Percentiles rank a stretch among this genome's conserved stretches.
phyloP scores from a whole-genome alignment of 2,329 filamentous ascomycete species.

The Ampelomyces quisqualis region DNA sequence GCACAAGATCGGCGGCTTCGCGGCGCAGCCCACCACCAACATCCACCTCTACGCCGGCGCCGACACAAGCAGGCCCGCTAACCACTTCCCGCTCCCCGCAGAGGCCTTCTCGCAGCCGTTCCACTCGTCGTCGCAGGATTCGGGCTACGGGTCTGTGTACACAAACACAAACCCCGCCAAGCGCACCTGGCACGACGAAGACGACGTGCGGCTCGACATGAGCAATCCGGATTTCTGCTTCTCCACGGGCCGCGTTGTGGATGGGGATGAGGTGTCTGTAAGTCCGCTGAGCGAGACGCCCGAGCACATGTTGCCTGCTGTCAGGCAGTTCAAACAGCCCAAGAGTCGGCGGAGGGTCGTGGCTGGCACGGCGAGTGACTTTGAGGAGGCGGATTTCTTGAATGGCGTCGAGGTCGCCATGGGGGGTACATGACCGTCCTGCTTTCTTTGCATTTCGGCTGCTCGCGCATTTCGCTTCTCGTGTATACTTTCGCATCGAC shows the following conservation, averaged over 20 bases:
- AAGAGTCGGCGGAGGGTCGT: constrained; percentile 34
- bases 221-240: constrained; percentile 32
- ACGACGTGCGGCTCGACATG: constrained; percentile 20
- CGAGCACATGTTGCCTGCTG: constrained; percentile 21
- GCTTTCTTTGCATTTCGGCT: too few species aligned
- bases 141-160: constrained; percentile 26
- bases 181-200: constrained; percentile 46
- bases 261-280: constrained; percentile 40
- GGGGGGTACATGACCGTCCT: constrained; percentile 39
- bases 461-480: constrained; percentile 12
- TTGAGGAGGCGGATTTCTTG: constrained; percentile 67
- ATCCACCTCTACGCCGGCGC: constrained; percentile 39
- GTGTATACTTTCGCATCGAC: constrained; percentile 4
- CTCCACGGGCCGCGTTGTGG: constrained; percentile 18
- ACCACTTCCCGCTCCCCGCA: constrained; percentile 34
- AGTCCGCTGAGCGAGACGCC: constrained; percentile 38
- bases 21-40: constrained; percentile 56
- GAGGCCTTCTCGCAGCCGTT: constrained; percentile 40
- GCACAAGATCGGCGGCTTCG: constrained; percentile 70
- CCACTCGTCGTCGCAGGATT: constrained; percentile 31
- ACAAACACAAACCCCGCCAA: constrained; percentile 43
- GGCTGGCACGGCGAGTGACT: constrained; percentile 54
- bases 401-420: constrained; percentile 33
- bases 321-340: constrained; percentile 36
- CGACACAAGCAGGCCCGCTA: constrained; percentile 33